These are phyloP conservation scores for Lentinus tigrinus DNA, from an alignment of 768 basidiomycete species.

Conservation along the genomic window DNA sequence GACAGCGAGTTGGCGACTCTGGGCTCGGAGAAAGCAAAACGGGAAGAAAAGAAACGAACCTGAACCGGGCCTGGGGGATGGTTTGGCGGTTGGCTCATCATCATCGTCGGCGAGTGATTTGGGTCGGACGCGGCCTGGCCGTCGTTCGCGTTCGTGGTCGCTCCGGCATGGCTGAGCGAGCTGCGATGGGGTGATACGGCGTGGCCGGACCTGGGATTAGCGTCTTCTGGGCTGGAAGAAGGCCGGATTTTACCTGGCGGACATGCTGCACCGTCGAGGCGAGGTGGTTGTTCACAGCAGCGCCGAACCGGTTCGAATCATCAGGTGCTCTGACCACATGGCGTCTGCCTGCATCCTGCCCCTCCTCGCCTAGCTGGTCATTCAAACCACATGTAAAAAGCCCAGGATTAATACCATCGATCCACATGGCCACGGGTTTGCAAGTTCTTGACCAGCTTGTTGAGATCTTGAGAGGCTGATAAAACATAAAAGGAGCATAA, in stretches of 20 bases:
- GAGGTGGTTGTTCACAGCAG: constrained; percentile 11
- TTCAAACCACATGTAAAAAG: no score
- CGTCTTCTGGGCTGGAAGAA: neutral
- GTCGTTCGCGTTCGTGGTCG: neutral
- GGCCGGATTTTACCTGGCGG: constrained; percentile 6
- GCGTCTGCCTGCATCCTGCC: neutral
- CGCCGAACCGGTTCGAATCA: constrained; percentile 21
- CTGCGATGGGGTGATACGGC: neutral
- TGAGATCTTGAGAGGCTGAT: no score
- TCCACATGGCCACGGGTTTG: no score
- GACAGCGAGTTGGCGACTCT: neutral
- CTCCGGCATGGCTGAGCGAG: constrained; percentile 13
- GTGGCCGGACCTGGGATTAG: neutral
- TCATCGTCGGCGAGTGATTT: constrained; percentile 13
- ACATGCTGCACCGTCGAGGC: constrained; percentile 4
- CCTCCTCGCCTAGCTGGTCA: neutral
- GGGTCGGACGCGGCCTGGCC: constrained; percentile 8
- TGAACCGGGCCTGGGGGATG: constrained; percentile 7
- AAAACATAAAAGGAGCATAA: no score
- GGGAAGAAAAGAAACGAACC: neutral
- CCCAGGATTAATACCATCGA: no score
- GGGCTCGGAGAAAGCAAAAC: neutral
- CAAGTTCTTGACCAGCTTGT: no score
- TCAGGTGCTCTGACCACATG: no score
- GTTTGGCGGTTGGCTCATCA: constrained; percentile 19